phyloP scores from a whole-genome alignment of 2,329 filamentous ascomycete species.

The Rhynchosporium graminicola region DNA sequence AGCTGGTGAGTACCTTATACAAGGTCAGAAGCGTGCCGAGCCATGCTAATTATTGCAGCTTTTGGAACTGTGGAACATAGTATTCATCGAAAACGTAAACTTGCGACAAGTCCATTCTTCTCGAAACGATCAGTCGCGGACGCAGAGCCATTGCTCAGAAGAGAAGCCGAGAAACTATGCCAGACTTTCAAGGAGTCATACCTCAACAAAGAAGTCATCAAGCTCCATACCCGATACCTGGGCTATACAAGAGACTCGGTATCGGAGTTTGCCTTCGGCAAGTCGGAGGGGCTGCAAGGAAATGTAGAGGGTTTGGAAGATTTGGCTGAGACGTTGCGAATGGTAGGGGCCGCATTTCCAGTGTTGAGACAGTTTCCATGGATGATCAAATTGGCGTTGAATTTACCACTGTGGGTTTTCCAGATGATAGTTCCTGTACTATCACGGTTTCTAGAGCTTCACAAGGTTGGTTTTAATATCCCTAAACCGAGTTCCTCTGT shows the following conservation, averaged over 20 bases:
- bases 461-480: constrained; percentile 15
- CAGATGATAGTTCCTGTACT: constrained; percentile 29
- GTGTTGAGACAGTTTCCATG: constrained; percentile 22
- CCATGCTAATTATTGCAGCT: constrained; percentile 9
- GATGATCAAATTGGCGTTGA: constrained; percentile 14
- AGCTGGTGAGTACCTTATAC: constrained; percentile 5
- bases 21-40: too few relatives aligned
- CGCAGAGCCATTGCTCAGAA: constrained; percentile 22
- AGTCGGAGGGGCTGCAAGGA: constrained; percentile 16
- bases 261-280: constrained; percentile 16
- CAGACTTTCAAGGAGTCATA: constrained; percentile 10
- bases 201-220: constrained; percentile 15
- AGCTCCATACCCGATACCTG: constrained; percentile 17
- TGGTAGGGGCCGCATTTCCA: constrained; percentile 16
- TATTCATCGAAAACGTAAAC: constrained; percentile 26
- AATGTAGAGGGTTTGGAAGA: constrained; percentile 14
- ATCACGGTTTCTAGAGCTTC: constrained; percentile 14
- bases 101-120: constrained; percentile 28
- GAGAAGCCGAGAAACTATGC: constrained; percentile 22
- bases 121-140: constrained; percentile 24
- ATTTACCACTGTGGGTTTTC: constrained; percentile 20
- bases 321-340: constrained; percentile 21
- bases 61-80: constrained; percentile 27
- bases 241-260: constrained; percentile 24
- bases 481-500: constrained; percentile 8